Base-by-base conservation (phyloP, 2,329 filamentous ascomycete genomes). In the Talaromyces piceae region DNA sequence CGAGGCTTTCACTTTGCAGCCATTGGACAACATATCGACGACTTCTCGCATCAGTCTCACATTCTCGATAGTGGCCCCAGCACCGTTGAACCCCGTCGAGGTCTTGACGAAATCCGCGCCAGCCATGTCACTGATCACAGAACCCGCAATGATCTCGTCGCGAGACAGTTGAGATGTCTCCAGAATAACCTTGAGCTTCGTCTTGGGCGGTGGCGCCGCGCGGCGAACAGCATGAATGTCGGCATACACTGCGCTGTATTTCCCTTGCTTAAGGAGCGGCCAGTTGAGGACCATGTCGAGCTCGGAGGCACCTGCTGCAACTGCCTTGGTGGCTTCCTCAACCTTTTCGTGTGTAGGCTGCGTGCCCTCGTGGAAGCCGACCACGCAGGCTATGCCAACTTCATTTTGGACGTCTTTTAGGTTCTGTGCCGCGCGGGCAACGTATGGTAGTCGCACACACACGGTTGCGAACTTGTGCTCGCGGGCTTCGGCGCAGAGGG, bases 31-130 rank as follows among this genome's bases (percentile, higher is more conserved):
- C 26, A 61, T 30, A 56, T 76, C 71, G 9, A 73, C 74, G 3
- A 71, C 72, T 8, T 70, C 69, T 11, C 72, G 69, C 80, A 83
- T 83, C 25, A 80, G 61, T 45, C 70, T 65, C 22, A 83, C 77
- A 58, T 79, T 67, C 47, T 77, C 72, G 13, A 74, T 66, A 30
- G 61, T 75, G 0, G 80, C 80, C 7, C 79, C 79, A 1, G 69
- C 67, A 0, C 79, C 80, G 46, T 75, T 73, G 63, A 81, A 82
- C 1, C 80, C 80, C 1, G 80, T 83, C 26, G 73, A 77, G 0
- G 80, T 83, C 67, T 83, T 83, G 54, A 83, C 75, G 55, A 74
- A 83, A 57, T 82, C 78, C 45, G 77, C 77, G 4, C 72, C 72
- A 2, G 79, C 78, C 28, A 73, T 68, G 13, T 72, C 73, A 2